Conservation (phyloP, 2,329 filamentous ascomycete genomes). For the Coniochaeta sp. region DNA sequence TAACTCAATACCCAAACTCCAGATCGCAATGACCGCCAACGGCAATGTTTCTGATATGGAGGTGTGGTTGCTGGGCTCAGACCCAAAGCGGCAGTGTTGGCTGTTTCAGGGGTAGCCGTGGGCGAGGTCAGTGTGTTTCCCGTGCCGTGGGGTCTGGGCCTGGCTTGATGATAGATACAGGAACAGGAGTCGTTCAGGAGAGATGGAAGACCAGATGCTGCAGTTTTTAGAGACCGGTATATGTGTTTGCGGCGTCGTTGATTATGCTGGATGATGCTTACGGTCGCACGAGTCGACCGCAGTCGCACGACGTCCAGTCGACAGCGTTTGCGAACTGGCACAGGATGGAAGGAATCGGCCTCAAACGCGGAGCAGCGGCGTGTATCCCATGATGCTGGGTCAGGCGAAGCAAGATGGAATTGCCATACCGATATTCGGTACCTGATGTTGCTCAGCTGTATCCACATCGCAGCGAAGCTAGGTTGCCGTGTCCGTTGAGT, state of each 20-base stretch:
- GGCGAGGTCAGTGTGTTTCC: constrained; percentile 1
- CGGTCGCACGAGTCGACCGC: not conserved
- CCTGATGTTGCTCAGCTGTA: too few species aligned
- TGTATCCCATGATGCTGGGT: not conserved
- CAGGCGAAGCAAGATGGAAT: not conserved
- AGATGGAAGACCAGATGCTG: not conserved
- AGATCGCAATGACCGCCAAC: not conserved
- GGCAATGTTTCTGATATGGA: not conserved
- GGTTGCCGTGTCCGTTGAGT: too few species aligned
- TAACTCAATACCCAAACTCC: not conserved
- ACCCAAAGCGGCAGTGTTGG: not conserved
- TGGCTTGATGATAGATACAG: not conserved
- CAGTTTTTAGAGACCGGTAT: not conserved
- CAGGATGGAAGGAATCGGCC: not conserved
- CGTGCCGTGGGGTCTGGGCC: not conserved
- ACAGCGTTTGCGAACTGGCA: too few species aligned
- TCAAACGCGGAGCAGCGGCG: not conserved
- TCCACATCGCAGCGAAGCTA: too few species aligned
- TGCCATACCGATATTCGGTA: not conserved
- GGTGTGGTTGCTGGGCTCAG: not conserved
- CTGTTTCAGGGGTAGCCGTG: constrained; percentile 1
- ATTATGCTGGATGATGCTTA: not conserved
- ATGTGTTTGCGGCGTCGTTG: not conserved
- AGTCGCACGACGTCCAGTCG: too few species aligned
- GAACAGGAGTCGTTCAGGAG: too few species aligned